These are phyloP conservation scores for Cyanidiococcus yangmingshanensis DNA, from an alignment of 23 red algal genomes.

Conservation along the genomic window DNA sequence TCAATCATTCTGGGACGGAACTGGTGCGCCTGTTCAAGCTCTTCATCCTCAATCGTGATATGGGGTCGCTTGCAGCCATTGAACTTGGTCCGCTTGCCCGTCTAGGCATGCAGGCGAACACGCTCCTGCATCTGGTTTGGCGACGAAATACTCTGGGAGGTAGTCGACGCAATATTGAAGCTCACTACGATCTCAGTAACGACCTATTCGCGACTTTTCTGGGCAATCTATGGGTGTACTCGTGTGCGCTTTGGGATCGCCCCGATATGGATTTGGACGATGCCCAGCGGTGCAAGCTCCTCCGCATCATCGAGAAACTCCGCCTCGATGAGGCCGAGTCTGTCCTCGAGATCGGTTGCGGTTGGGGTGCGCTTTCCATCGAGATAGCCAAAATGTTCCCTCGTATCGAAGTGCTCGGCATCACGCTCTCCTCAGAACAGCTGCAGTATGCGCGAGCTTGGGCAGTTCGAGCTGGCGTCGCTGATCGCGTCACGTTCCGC, in stretches of 20 bases:
- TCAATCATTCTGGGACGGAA: slow-evolving; percentile 1
- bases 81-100: not conserved
- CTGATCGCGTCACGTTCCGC: slow-evolving; percentile 41
- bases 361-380: slow-evolving; percentile 90
- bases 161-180: slow-evolving; percentile 49
- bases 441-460: slow-evolving; percentile 36
- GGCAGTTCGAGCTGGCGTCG: slow-evolving; percentile 40
- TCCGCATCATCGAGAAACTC: slow-evolving; percentile 51
- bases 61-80: not conserved
- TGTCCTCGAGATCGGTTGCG: slow-evolving; percentile 93
- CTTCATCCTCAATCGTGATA: slow-evolving; percentile 75
- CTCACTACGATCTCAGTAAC: slow-evolving; percentile 91
- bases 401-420: slow-evolving; percentile 47
- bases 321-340: slow-evolving; percentile 27
- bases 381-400: slow-evolving; percentile 33
- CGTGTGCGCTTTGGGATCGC: slow-evolving; percentile 50
- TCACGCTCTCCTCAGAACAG: slow-evolving; percentile 90
- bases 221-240: slow-evolving; percentile 80
- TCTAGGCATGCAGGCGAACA: slow-evolving; percentile 31
- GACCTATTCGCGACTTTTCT: slow-evolving; percentile 87
- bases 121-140: slow-evolving; percentile 30
- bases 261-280: slow-evolving; percentile 39
- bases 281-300: slow-evolving; percentile 64
- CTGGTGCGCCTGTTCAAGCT: slow-evolving; percentile 44
- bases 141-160: slow-evolving; percentile 41